These are phyloP conservation scores for Chlorella ohadii DNA, from an alignment of 139 green algal species.

Conservation along the genomic window DNA sequence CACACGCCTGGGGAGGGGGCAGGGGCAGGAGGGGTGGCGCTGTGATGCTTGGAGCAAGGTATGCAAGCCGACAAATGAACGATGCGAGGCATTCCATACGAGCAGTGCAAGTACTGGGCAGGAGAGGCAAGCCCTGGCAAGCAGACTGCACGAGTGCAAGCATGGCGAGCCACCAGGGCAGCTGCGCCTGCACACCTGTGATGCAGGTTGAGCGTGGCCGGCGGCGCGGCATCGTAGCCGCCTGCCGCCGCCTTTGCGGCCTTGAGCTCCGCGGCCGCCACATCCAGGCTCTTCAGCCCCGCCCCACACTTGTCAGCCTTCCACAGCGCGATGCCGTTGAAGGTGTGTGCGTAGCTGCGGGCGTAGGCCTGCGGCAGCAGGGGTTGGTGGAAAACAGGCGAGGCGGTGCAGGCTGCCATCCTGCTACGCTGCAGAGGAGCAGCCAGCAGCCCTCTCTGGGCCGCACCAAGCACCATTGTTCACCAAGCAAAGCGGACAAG, in stretches of 20 bases:
- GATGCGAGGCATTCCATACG: too few relatives aligned
- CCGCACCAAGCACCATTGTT: too few relatives aligned
- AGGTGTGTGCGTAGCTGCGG: constrained; percentile 19
- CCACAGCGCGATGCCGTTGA: constrained; percentile 42
- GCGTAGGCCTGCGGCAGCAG: neutral
- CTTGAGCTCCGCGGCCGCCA: neutral
- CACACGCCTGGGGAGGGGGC: neutral
- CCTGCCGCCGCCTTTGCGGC: neutral
- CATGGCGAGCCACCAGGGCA: too few relatives aligned
- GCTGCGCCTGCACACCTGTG: constrained; percentile 5
- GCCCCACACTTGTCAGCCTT: constrained; percentile 19
- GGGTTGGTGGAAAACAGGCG: neutral
- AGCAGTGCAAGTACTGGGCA: too few relatives aligned
- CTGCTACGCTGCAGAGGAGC: too few relatives aligned
- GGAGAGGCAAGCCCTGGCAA: too few relatives aligned
- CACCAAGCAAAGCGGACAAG: too few relatives aligned
- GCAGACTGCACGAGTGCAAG: too few relatives aligned
- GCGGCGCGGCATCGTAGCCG: constrained; percentile 39
- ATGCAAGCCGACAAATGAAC: too few relatives aligned
- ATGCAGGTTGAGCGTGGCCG: constrained; percentile 22
- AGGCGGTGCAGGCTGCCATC: too few relatives aligned
- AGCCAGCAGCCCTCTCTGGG: too few relatives aligned
- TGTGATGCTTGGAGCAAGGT: too few relatives aligned
- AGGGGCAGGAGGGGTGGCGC: neutral
- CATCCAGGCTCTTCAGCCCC: constrained; percentile 26